Evolutionary conservation across 768 basidiomycete genomes (phyloP).

Genomic region (Leccinum rimulosum): DNA sequence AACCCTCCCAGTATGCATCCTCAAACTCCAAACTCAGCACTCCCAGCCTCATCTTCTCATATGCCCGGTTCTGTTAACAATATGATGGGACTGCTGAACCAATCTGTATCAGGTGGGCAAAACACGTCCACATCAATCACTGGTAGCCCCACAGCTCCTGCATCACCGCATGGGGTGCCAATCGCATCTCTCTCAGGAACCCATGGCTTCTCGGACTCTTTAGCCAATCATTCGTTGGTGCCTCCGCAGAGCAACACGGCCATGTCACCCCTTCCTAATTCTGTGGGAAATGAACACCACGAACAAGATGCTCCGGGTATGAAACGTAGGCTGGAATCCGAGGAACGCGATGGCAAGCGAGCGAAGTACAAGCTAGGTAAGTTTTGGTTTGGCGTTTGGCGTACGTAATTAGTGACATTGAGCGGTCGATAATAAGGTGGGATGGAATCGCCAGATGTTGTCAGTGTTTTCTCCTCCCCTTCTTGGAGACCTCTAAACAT

Average conservation of each 20-base stretch:
- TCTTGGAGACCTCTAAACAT: conserved; percentile 11
- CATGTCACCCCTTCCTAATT: conserved; percentile 9
- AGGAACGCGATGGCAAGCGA: conserved; percentile 67
- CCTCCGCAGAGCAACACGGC: conserved; percentile 13
- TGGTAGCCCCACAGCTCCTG: conserved; percentile 23
- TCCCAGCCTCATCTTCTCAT: conserved; percentile 21
- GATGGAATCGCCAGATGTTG: conserved; percentile 50
- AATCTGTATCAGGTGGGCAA: conserved; percentile 23
- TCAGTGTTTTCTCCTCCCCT: conserved; percentile 32
- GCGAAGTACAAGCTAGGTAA: conserved; percentile 70
- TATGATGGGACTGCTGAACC: conserved; percentile 27
- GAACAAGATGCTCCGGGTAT: conserved; percentile 64
- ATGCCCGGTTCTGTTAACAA: conserved; percentile 14
- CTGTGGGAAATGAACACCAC: conserved; percentile 29
- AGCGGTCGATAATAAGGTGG: conserved; percentile 27
- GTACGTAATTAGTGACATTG: conserved; percentile 27
- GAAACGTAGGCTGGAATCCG: conserved; percentile 71
- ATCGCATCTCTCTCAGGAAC: conserved; percentile 24
- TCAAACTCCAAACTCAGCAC: conserved; percentile 13
- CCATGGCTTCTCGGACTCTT: conserved; percentile 25
- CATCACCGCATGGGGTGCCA: conserved; percentile 24
- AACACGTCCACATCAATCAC: conserved; percentile 18
- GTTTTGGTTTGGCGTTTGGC: conserved; percentile 29
- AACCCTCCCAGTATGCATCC: conserved; percentile 19
- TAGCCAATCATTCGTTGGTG: conserved; percentile 19